Evolutionary conservation across 192 early-diverging fungal genomes (phyloP).

Genomic region (Entrophospora sp.): DNA sequence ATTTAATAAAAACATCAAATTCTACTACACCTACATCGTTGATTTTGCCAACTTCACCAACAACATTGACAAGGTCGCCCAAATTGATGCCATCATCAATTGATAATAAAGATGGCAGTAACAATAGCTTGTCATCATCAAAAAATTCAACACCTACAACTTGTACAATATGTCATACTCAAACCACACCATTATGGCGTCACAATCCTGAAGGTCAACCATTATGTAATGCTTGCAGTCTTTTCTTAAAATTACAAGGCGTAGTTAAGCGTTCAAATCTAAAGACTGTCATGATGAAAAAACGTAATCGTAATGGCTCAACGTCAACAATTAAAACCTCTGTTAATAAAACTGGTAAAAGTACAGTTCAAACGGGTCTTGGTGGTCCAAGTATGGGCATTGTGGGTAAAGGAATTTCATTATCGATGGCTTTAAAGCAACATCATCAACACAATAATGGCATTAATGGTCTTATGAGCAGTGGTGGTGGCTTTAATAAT

Average conservation of each 20-base stretch:
- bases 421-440: too few relatives aligned
- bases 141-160: conserved; percentile 33
- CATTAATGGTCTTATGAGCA: neutral
- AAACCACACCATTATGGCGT: conserved; percentile 93
- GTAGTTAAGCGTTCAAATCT: conserved; percentile 77
- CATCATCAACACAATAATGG: too few relatives aligned
- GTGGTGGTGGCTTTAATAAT: neutral
- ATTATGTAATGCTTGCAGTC: conserved; percentile 95
- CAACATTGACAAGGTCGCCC: too few relatives aligned
- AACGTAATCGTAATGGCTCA: conserved; percentile 62
- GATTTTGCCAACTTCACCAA: too few relatives aligned
- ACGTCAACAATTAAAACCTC: neutral
- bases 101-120: conserved; percentile 23
- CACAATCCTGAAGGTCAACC: conserved; percentile 81
- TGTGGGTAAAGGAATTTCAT: conserved; percentile 13
- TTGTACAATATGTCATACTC: conserved; percentile 82
- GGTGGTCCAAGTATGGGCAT: conserved; percentile 8
- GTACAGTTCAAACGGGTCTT: neutral
- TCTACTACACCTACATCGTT: too few relatives aligned
- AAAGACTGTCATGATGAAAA: conserved; percentile 84
- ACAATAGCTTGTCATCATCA: conserved; percentile 16
- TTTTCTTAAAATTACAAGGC: conserved; percentile 93
- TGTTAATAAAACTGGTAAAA: neutral
- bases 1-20: too few relatives aligned
- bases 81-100: too few relatives aligned